Percentiles rank a stretch among this genome's conserved stretches.
Evolutionary conservation across 2,329 filamentous ascomycete species (phyloP).

Genomic region (Fusarium burgessii): DNA sequence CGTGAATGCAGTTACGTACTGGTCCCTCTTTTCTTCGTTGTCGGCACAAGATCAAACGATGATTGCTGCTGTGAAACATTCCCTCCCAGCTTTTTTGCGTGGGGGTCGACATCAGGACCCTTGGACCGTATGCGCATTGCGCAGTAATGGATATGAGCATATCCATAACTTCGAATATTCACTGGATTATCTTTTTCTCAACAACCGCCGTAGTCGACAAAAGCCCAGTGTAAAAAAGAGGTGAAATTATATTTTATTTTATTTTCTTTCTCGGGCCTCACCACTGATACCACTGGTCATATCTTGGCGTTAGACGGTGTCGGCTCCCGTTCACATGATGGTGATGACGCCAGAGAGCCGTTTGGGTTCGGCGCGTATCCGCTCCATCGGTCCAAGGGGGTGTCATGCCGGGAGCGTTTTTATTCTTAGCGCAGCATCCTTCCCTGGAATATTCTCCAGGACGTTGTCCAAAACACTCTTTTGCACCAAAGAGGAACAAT

Average conservation of each 20-base stretch:
- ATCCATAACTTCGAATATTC: background rate
- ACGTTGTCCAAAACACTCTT: slow-evolving; percentile 14
- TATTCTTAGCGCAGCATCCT: slow-evolving; percentile 27
- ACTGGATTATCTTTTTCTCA: background rate
- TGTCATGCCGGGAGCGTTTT: slow-evolving; percentile 23
- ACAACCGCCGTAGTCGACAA: slow-evolving; percentile 14
- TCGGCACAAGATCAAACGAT: background rate
- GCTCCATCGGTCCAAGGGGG: slow-evolving; percentile 26
- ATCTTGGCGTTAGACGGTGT: slow-evolving; percentile 7
- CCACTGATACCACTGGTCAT: slow-evolving; percentile 15
- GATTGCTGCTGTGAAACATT: background rate
- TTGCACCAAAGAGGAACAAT: slow-evolving; percentile 21
- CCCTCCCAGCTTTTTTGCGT: background rate
- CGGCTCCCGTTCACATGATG: slow-evolving; percentile 22
- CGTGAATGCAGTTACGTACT: background rate
- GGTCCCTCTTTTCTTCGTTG: background rate
- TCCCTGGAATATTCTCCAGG: slow-evolving; percentile 14
- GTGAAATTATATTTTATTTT: background rate
- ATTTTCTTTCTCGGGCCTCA: slow-evolving; percentile 18
- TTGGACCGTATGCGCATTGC: background rate
- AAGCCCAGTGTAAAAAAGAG: background rate
- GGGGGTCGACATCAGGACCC: background rate
- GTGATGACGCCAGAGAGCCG: slow-evolving; percentile 30
- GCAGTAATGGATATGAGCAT: background rate
- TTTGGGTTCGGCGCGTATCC: slow-evolving; percentile 32